Evolutionary conservation across 1,284 basidiomycete species (phyloP), one percentile per base, ranked within the genome.

Genomic region (Agroathelia rolfsii): DNA sequence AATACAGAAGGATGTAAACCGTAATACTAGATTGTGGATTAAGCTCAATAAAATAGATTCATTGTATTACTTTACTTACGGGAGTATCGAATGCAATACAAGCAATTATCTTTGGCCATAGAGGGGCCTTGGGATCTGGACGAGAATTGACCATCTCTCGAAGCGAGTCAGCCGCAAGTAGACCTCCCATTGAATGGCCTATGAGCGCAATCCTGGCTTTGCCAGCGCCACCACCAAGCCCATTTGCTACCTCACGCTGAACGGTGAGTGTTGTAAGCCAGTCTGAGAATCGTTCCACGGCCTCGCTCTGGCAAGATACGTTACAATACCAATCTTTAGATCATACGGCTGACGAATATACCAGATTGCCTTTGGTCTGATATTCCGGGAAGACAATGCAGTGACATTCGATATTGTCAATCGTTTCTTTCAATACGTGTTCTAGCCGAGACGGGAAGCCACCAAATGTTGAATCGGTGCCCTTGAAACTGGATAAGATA

Each of bases 181-280:
- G 58, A 2, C 88, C 88, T 9, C 88, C 88, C 88, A 94, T 94
- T 46, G 85, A 93, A 53, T 96, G 93, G 3, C 92, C 92, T 49
- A 89, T 90, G 2, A 96, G 66, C 3, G 93, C 77, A 29, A 96
- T 69, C 51, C 76, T 85, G 0, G 80, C 80, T 41, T 70, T 79
- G 14, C 83, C 84, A 10, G 84, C 79, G 14, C 84, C 86, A 13
- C 76, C 72, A 2, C 78, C 75, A 10, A 60, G 56, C 1, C 71
- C 71, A 37, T 67, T 58, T 7, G 76, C 72, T 23, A 82, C 79
- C 53, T 93, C 89, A 36, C 69, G 72, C 50, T 84, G 68, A 11
- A 90, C 81, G 2, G 79, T 82, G 15, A 87, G 58, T 17, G 75
- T 79, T 2, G 84, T 81, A 24, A 94, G 70, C 89, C 89, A 94